These are phyloP conservation scores for Aspergillus homomorphus DNA, from an alignment of 495 filamentous ascomycete species.

Conservation along the genomic window DNA sequence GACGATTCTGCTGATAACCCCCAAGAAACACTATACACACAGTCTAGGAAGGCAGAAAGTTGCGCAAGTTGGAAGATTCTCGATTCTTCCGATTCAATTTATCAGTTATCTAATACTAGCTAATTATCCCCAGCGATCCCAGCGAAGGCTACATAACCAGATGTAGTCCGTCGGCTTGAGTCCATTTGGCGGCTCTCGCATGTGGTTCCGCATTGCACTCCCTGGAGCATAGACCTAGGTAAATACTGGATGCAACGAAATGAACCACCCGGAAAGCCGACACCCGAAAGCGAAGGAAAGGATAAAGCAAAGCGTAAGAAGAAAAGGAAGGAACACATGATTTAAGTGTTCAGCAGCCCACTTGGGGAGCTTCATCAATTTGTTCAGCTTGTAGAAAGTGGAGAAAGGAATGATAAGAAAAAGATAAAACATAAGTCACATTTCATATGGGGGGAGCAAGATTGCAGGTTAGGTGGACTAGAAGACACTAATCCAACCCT, in stretches of 20 bases:
- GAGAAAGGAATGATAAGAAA: conserved; percentile 1
- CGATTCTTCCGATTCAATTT: too few relatives aligned
- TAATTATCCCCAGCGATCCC: too few relatives aligned
- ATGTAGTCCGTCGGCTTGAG: neutral
- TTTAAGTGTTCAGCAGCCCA: neutral
- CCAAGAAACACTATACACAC: too few relatives aligned
- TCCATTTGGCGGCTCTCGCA: too few relatives aligned
- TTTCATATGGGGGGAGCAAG: neutral
- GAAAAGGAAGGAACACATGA: neutral
- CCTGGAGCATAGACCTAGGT: neutral
- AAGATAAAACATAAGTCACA: conserved; percentile 3
- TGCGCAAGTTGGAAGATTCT: too few relatives aligned
- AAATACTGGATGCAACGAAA: neutral
- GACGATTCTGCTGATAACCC: too few relatives aligned
- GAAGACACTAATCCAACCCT: neutral
- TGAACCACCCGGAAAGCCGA: neutral
- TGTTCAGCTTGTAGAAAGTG: conserved; percentile 3
- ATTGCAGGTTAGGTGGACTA: neutral
- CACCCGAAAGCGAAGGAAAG: too few relatives aligned
- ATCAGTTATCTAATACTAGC: too few relatives aligned
- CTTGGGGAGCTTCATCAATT: conserved; percentile 5
- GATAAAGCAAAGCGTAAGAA: neutral
- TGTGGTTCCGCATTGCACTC: too few relatives aligned
- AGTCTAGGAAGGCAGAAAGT: too few relatives aligned
- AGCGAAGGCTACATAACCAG: neutral